phyloP scores from a whole-genome alignment of 2,329 filamentous ascomycete genomes.

The Sclerotinia spermophila region DNA sequence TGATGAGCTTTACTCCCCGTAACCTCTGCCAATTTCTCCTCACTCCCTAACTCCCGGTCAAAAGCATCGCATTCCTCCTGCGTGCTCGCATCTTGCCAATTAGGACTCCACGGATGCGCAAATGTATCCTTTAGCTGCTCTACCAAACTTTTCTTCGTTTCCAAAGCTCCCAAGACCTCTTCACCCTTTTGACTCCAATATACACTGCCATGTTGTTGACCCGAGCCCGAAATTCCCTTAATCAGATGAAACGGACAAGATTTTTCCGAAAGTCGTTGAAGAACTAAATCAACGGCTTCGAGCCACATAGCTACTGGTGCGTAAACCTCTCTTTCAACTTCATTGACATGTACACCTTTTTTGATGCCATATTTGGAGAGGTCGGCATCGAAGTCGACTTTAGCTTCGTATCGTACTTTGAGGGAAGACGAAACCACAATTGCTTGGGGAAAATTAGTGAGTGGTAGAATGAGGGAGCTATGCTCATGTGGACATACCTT shows the following conservation, averaged over 20 bases:
- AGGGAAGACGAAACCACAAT: conserved; percentile 82
- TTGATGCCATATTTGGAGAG: conserved; percentile 71
- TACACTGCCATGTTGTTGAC: conserved; percentile 96
- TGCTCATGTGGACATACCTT: conserved; percentile 54
- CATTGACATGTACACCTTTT: conserved; percentile 84
- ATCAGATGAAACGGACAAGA: conserved; percentile 72
- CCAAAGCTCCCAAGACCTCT: conserved; percentile 56
- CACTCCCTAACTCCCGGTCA: conserved; percentile 65
- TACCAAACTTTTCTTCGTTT: conserved; percentile 58
- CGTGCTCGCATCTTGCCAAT: conserved; percentile 97
- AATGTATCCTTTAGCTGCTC: conserved; percentile 69
- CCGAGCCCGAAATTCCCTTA: conserved; percentile 81
- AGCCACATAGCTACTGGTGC: conserved; percentile 93
- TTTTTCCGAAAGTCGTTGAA: conserved; percentile 65
- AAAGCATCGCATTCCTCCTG: conserved; percentile 89
- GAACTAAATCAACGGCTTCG: conserved; percentile 83
- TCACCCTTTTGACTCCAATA: conserved; percentile 80
- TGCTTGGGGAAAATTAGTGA: conserved; percentile 46
- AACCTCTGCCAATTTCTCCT: conserved; percentile 66
- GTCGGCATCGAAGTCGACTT: conserved; percentile 93
- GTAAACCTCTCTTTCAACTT: conserved; percentile 81
- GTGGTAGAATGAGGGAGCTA: conserved; percentile 10
- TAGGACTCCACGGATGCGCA: conserved; percentile 83
- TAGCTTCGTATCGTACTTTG: conserved; percentile 76
- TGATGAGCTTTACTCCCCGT: conserved; percentile 96